Evolutionary conservation across 441 rosid genomes (phyloP).

Genomic region (Mallotus japonicus): DNA sequence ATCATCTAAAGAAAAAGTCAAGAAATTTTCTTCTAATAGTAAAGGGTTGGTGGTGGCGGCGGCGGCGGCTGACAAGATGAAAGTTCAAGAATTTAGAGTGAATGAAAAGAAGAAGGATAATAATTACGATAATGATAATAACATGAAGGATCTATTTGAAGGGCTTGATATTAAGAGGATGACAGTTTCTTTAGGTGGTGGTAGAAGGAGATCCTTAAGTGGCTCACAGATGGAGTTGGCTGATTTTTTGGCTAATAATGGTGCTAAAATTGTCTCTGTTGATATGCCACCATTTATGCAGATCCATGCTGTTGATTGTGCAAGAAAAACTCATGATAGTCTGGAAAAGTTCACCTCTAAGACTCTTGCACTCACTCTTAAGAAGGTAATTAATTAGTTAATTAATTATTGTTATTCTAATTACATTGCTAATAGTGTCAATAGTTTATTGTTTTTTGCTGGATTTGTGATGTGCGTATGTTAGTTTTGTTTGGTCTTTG

Average conservation of each 20-base stretch:
- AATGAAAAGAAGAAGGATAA: slow-evolving; percentile 10
- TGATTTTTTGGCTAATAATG: slow-evolving; percentile 47
- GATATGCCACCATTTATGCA: slow-evolving; percentile 70
- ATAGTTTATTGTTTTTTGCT: background rate
- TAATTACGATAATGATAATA: slow-evolving; percentile 12
- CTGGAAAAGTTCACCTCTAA: slow-evolving; percentile 52
- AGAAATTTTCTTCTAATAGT: slow-evolving; percentile 25
- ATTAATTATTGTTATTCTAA: background rate
- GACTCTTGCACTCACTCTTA: slow-evolving; percentile 46
- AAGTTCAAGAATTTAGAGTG: slow-evolving; percentile 11
- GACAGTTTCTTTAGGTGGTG: slow-evolving; percentile 33
- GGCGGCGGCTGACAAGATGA: slow-evolving; percentile 20
- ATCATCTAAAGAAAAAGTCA: slow-evolving; percentile 20
- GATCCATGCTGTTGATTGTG: slow-evolving; percentile 60
- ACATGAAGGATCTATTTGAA: slow-evolving; percentile 27
- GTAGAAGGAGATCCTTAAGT: slow-evolving; percentile 48
- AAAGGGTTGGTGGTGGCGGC: slow-evolving; percentile 19
- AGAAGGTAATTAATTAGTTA: slow-evolving; percentile 37
- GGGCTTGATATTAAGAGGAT: slow-evolving; percentile 34
- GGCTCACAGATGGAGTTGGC: slow-evolving; percentile 44
- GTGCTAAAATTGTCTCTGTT: slow-evolving; percentile 53
- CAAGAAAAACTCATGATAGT: slow-evolving; percentile 52
- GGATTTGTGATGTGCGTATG: slow-evolving; percentile 7
- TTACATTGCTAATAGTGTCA: background rate
- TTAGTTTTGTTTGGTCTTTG: background rate